Base-by-base conservation (phyloP, 805 yeast species). In the Sugiyamaella floridensis region DNA sequence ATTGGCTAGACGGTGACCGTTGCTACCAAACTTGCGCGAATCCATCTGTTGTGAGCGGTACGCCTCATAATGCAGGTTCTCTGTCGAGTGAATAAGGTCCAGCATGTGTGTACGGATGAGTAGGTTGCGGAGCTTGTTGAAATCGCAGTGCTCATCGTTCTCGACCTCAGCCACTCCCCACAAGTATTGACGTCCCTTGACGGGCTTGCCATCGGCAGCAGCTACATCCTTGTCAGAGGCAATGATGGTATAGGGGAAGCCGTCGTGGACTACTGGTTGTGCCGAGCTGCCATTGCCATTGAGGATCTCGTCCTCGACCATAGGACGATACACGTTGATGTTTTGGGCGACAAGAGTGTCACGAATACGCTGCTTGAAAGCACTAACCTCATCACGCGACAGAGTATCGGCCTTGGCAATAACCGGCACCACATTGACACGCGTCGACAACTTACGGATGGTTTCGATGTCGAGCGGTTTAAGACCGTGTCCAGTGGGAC, bases 121-220 rank as follows among this genome's bases (percentile, higher is more conserved):
- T 40, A 88, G 68, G 37, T 81, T 76, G 58, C 87, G 79, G 57
- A 90, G 74, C 55, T 74, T 74, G 28, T 68, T 57, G 63, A 89
- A 89, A 65, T 92, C 97, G 68, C 95, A 87, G 67, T 85, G 89
- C 8, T 71, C 67, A 16, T 77, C 78, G 65, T 88, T 84, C 63
- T 86, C 96, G 42, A 87, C 85, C 63, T 89, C 96, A 12, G 87
- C 86, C 19, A 79, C 67, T 0, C 97, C 97, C 97, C 97, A 90
- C 15, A 73, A 76, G 70, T 89, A 90, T 63, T 77, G 76, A 62
- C 96, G 77, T 15, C 93, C 96, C 57, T 85, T 75, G 28, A 86
- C 86, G 2, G 68, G 55, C 32, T 75, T 68, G 9, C 82, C 82
- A 9, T 70, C 70, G 2, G 67, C 60, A 48, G 75, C 75, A 46